Percentiles rank a stretch among this genome's conserved stretches.
Conservation (phyloP, 306 rosid species). For the Quercus dentata region DNA sequence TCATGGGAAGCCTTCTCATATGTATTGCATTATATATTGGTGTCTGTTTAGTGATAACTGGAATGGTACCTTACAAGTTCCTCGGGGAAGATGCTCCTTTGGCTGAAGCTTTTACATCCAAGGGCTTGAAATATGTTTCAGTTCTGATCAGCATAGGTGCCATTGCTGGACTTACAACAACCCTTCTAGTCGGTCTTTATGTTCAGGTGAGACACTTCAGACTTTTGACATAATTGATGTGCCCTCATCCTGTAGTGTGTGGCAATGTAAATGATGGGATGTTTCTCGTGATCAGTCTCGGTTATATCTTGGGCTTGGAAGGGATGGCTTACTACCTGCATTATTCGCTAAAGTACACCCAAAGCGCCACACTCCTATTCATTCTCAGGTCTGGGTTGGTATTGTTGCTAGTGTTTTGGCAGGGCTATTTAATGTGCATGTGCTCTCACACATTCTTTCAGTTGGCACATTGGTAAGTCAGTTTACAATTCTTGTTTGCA, state of each 20-base stretch:
- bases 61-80: conserved; percentile 85
- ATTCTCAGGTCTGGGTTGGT: conserved; percentile 96
- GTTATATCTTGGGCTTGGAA: conserved; percentile 93
- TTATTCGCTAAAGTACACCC: conserved; percentile 73
- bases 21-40: conserved; percentile 81
- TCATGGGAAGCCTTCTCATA: conserved; percentile 82
- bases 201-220: conserved; percentile 73
- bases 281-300: conserved; percentile 77
- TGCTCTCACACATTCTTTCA: conserved; percentile 87
- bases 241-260: conserved; percentile 24
- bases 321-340: conserved; percentile 91
- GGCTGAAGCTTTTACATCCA: conserved; percentile 89
- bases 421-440: conserved; percentile 74
- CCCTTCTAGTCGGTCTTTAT: conserved; percentile 92
- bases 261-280: conserved; percentile 23
- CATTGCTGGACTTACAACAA: conserved; percentile 94
- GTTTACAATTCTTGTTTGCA: conserved; percentile 13
- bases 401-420: conserved; percentile 72
- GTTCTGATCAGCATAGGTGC: conserved; percentile 87
- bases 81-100: conserved; percentile 97
- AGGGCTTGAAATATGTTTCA: conserved; percentile 82
- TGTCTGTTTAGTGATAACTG: conserved; percentile 93
- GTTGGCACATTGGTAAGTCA: conserved; percentile 92
- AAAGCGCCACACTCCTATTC: conserved; percentile 75
- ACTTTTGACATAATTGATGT: conserved; percentile 26